phyloP scores from a whole-genome alignment of 73 alveolate species.

The Paramecium caudatum region DNA sequence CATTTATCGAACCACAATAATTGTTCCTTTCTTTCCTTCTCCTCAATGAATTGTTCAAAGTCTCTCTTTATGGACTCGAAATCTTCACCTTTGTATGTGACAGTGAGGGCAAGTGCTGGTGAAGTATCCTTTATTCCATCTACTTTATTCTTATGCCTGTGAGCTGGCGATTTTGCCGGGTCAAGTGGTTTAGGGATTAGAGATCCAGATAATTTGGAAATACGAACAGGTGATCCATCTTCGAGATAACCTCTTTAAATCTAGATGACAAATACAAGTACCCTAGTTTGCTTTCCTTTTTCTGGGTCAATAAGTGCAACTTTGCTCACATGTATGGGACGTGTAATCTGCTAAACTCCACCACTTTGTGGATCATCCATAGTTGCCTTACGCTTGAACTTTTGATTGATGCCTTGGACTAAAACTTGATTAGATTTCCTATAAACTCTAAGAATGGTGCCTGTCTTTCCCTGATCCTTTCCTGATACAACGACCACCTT shows the following conservation, averaged over 20 bases:
- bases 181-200: constrained; percentile 85
- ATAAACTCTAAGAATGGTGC: constrained; percentile 84
- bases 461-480: constrained; percentile 82
- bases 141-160: constrained; percentile 80
- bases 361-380: constrained; percentile 39
- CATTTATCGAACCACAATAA: constrained; percentile 82
- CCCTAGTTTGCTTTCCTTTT: constrained; percentile 84
- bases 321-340: constrained; percentile 90
- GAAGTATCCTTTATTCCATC: constrained; percentile 87
- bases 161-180: constrained; percentile 79
- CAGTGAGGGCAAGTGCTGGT: constrained; percentile 85
- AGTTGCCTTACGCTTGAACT: constrained; percentile 57
- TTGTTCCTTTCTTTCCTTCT: constrained; percentile 85
- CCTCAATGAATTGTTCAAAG: constrained; percentile 84
- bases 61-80: constrained; percentile 86
- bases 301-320: constrained; percentile 92
- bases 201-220: constrained; percentile 87
- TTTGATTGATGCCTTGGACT: constrained; percentile 87
- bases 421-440: constrained; percentile 81
- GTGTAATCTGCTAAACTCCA: constrained; percentile 46
- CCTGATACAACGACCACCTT: constrained; percentile 87
- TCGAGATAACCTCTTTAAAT: constrained; percentile 80
- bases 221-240: constrained; percentile 87
- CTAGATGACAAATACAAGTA: constrained; percentile 1
- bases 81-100: constrained; percentile 90